phyloP scores from a whole-genome alignment of 2,329 filamentous ascomycete species.

The Apiospora kogelbergensis region DNA sequence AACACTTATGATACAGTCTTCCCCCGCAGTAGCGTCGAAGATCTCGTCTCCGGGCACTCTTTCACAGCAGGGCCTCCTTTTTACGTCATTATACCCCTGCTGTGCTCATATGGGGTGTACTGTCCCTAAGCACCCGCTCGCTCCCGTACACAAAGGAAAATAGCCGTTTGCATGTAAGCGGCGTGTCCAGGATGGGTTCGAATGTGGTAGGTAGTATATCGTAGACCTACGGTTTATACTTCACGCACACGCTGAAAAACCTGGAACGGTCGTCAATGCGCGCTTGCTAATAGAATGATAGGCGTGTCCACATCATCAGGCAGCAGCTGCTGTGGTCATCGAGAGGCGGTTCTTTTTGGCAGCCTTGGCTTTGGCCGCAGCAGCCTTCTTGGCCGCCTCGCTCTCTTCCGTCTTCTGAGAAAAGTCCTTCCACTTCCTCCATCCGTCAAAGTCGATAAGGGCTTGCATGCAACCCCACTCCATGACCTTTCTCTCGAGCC shows the following conservation, averaged over 20 bases:
- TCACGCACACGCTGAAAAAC: not conserved
- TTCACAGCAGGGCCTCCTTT: not conserved
- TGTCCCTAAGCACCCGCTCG: not conserved
- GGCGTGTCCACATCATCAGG: not conserved
- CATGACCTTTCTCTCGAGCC: constrained; percentile 96
- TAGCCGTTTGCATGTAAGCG: not conserved
- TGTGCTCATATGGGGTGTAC: not conserved
- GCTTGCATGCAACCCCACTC: constrained; percentile 99
- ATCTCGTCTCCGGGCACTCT: not conserved
- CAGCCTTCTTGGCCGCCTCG: constrained; percentile 42
- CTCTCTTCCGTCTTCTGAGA: constrained; percentile 46
- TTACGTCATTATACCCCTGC: not conserved
- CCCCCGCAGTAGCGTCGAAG: not conserved
- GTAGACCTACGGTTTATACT: not conserved
- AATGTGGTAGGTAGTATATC: not conserved
- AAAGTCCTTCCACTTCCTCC: constrained; percentile 95
- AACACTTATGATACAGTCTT: constrained; percentile 6
- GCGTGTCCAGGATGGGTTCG: not conserved
- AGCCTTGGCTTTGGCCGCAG: constrained; percentile 32
- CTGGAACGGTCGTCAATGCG: not conserved
- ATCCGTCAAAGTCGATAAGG: constrained; percentile 96
- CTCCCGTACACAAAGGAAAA: not conserved
- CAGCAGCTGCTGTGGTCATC: constrained; percentile 32
- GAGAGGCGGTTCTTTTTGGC: constrained; percentile 46
- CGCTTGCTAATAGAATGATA: not conserved